A percentile compares a stretch with the other conserved stretches of the same genome.
phyloP scores from a whole-genome alignment of 176 grass and related monocot species.

The Triticum monococcum region DNA sequence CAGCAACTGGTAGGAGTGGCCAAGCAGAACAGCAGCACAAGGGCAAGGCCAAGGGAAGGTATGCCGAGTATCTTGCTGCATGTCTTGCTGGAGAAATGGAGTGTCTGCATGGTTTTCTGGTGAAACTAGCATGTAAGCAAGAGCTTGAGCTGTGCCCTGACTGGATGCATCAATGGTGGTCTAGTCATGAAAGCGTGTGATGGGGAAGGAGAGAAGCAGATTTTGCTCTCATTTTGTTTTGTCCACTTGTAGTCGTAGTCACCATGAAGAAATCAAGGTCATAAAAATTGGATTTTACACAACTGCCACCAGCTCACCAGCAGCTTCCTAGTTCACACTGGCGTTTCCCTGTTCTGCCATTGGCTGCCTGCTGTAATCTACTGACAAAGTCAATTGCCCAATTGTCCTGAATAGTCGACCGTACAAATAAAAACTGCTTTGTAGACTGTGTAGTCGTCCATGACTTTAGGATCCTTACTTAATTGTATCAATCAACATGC shows the following conservation, averaged over 20 bases:
- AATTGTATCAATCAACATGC: background rate
- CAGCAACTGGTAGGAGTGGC: constrained; percentile 8
- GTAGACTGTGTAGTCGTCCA: background rate
- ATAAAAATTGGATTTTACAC: background rate
- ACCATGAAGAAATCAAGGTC: background rate
- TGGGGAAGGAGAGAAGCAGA: background rate
- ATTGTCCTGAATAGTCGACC: background rate
- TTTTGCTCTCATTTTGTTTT: background rate
- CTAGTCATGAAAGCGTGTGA: constrained; percentile 5
- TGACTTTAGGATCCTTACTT: background rate
- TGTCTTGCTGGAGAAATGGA: background rate
- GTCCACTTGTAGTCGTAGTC: background rate
- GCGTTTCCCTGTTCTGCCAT: background rate
- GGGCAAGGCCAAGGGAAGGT: background rate
- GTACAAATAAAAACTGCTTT: background rate
- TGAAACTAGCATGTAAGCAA: constrained; percentile 15
- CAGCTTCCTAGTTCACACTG: constrained; percentile 5
- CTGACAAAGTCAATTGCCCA: background rate
- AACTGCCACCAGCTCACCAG: background rate
- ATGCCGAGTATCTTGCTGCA: background rate
- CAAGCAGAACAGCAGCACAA: constrained; percentile 24
- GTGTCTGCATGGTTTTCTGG: constrained; percentile 27
- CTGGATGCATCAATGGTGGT: background rate
- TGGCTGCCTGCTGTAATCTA: background rate
- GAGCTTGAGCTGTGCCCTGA: background rate